Base-by-base conservation (phyloP, 73 alveolate species). In the Blepharisma stoltei region DNA sequence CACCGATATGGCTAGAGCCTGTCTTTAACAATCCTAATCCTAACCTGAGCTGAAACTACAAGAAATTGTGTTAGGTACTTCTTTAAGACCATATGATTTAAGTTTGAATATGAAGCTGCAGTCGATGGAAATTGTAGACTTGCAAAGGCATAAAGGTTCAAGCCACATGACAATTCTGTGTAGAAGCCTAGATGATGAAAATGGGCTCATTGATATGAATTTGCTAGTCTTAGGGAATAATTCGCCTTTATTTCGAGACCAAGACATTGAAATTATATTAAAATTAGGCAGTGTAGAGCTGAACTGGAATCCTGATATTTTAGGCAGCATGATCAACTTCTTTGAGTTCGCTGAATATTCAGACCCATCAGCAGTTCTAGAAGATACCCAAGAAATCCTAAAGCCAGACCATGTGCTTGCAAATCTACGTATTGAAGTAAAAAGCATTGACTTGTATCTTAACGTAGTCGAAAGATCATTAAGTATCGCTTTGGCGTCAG, bases 311-410 rank as follows among this genome's bases (percentile, higher is more conserved):
- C 45, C 14, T 60, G 73, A n/a, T 8, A n/a, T 60, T 60, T 14
- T 60, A 9, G 73, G 14, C 2, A 38, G 23, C 14, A 25, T 60
- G 14, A 8, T 60, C 0, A 60, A 60, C 46, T 60, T 60, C 23
- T 60, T 60, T 25, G 46, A 60, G 23, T 60, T 60, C 4, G 73
- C 73, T 25, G 73, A 60, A 25, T 60, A 60, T 60, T 60, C 73
- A 18, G 73, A 60, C 73, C 73, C 73, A 25, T 14, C 73, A 18
- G 18, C 46, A 1, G 14, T 60, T 0, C 14, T 60, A 14, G 73
- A 60, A 60, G 73, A 60, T 14, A 60, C 38, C 2, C 18, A 20
- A 14, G 73, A 38, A 20, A 25, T 60, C 0, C 4, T 60, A 25
- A 38, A 60, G n/a, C 14, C 14, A 25, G 73, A 60, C 45, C 73